Conservation (phyloP, 441 rosid species). For the Euphorbia schlechtendalii region DNA sequence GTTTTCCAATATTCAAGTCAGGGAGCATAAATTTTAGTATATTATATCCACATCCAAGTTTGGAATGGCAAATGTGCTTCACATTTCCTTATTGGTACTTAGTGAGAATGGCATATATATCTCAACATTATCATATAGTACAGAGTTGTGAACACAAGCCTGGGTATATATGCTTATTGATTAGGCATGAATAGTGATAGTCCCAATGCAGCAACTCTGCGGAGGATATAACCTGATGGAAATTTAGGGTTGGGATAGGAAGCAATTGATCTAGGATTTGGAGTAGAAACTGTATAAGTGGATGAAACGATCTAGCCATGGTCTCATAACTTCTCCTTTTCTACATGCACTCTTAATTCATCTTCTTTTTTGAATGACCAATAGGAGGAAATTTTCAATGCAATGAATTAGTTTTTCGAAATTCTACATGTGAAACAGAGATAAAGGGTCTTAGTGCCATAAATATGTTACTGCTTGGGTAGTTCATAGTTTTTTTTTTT, state of each 20-base stretch:
- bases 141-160: background rate
- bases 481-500: too few species aligned
- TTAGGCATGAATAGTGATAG: background rate
- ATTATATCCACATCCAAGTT: background rate
- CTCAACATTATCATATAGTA: background rate
- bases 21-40: background rate
- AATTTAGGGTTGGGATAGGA: background rate
- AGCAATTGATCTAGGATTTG: background rate
- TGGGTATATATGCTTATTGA: background rate
- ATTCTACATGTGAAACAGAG: too few species aligned
- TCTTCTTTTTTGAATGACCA: background rate
- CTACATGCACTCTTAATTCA: background rate
- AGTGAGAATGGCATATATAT: background rate
- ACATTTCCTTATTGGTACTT: background rate
- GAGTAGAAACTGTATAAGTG: background rate
- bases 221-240: background rate
- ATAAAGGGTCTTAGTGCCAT: background rate
- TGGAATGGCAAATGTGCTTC: background rate
- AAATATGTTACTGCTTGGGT: background rate
- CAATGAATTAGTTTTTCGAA: too few species aligned
- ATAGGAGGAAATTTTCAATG: too few species aligned
- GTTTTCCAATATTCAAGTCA: background rate
- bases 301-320: background rate
- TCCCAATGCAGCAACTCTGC: background rate
- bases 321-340: background rate